Evolutionary conservation across 176 grass and related monocot genomes (phyloP), one percentile per base, ranked within the genome.

Genomic region (Tillandsia fasciculata): DNA sequence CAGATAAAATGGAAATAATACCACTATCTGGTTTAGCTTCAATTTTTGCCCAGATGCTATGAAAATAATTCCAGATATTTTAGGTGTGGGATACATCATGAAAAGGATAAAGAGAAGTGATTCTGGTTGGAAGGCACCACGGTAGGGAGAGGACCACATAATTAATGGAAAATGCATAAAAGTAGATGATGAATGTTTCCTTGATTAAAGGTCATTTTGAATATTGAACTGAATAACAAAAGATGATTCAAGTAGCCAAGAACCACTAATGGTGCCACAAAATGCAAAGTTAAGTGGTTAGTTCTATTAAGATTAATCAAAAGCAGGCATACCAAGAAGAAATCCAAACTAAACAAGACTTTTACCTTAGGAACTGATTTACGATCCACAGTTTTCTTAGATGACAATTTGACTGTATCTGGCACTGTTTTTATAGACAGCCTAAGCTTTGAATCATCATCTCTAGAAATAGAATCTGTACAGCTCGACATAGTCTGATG

Each of bases 301-400:
- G 8, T 22, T 61, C 56, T 20, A 61, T 6, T 18, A 9, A 9
- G 56, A 61, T 61, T 61, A 61, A 61, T 22, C 8, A 20, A 61
- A 9, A 61, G 22, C 22, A 61, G 22, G 22, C 8, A 61, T 15
- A 61, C 22, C 52, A 68, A 52, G 50, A 76, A 67, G 11, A 64
- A n/a, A 17, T 47, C 64, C 24, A 18, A 10, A 15, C 48, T 17
- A 2, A 9, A 9, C 66, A 51, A 9, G 23, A 15, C 42, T 52
- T 77, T 70, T 15, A 48, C 33, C 27, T 53, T 63, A 69, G 75
- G 52, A 69, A 28, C 15, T 9, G 52, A 61, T 51, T 58, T 68
- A 58, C 49, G 10, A n/a, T 61, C 42, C 9, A 26, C 18, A n/a
- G 74, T 49, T 26, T 77, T 77, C 26, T 47, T 52, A 58, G 57